A percentile compares a stretch with the other conserved stretches of the same genome.
These are phyloP conservation scores for Malassezia nana DNA, from an alignment of 1,284 basidiomycete genomes.

Conservation along the genomic window DNA sequence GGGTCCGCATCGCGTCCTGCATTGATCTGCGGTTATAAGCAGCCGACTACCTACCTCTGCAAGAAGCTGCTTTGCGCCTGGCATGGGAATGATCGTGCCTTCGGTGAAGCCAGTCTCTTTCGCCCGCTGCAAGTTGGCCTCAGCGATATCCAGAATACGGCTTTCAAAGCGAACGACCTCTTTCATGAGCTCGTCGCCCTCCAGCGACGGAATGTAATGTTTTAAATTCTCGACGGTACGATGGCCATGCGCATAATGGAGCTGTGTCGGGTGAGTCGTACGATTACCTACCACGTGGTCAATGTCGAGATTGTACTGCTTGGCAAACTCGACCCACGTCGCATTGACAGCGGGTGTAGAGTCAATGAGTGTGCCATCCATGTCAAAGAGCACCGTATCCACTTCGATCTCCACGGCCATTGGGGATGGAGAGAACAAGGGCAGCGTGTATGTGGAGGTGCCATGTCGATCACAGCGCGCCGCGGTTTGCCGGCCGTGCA, in stretches of 20 bases:
- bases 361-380: conserved; percentile 47
- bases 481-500: neutral
- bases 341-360: conserved; percentile 45
- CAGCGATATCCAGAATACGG: conserved; percentile 39
- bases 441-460: neutral
- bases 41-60: conserved; percentile 15
- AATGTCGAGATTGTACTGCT: conserved; percentile 41
- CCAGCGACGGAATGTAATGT: conserved; percentile 36
- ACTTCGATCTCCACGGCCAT: conserved; percentile 21
- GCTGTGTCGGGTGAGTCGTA: conserved; percentile 6
- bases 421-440: neutral
- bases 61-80: conserved; percentile 35
- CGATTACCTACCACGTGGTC: conserved; percentile 26
- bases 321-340: conserved; percentile 36
- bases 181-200: conserved; percentile 25
- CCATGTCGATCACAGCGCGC: neutral
- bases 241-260: conserved; percentile 40
- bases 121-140: conserved; percentile 15
- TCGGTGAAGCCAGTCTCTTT: conserved; percentile 18
- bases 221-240: conserved; percentile 43
- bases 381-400: conserved; percentile 45
- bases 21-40: neutral
- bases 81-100: conserved; percentile 40
- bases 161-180: conserved; percentile 40
- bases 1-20: conserved; percentile 4